phyloP scores from a whole-genome alignment of 768 basidiomycete species.

The Suillus decipiens region DNA sequence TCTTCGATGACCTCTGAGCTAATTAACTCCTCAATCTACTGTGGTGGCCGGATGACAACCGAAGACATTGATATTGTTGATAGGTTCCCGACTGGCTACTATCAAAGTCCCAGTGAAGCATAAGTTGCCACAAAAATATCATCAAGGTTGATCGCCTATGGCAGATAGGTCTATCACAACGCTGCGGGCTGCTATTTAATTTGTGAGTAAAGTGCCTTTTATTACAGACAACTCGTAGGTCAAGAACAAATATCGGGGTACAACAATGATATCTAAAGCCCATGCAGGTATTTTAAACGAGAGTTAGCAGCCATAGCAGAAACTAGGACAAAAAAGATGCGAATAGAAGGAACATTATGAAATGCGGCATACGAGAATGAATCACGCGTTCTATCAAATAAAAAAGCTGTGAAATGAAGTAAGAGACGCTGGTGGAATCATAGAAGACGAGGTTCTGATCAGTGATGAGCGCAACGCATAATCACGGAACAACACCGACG shows the following conservation, averaged over 20 bases:
- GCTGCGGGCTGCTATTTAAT: neutral
- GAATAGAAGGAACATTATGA: neutral
- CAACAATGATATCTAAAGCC: constrained; percentile 2
- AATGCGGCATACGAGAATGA: neutral
- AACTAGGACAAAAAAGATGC: neutral
- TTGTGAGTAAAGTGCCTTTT: neutral
- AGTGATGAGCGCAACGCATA: constrained; percentile 13
- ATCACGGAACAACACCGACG: constrained; percentile 31
- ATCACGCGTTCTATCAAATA: no score
- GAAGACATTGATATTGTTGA: no score
- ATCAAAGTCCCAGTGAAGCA: no score
- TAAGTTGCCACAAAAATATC: neutral
- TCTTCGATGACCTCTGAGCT: no score
- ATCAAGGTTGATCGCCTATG: neutral
- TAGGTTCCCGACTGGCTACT: no score
- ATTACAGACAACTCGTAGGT: neutral
- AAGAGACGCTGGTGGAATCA: neutral
- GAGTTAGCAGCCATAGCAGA: neutral
- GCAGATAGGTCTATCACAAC: neutral
- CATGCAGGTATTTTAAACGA: neutral
- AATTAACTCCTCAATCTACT: no score
- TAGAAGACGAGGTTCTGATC: neutral
- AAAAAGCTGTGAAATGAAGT: neutral
- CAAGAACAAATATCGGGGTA: neutral
- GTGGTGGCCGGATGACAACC: no score